Percentiles rank a stretch among this genome's conserved stretches.
Evolutionary conservation across 176 grass and related monocot species (phyloP).

Genomic region (Neostapfia colusana): DNA sequence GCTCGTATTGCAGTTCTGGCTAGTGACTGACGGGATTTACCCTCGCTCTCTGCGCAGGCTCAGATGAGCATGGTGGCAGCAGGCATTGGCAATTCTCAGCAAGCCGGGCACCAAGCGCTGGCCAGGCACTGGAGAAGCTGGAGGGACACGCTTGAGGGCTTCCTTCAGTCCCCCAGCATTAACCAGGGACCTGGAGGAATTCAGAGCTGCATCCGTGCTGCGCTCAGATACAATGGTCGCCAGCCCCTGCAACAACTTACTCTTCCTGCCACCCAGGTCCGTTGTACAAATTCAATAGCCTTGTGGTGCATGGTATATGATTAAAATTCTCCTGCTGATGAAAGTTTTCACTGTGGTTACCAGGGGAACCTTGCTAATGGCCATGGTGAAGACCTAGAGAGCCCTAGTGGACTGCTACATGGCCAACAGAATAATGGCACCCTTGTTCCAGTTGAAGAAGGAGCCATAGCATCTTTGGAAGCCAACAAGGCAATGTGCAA

Average conservation of each 20-base stretch:
- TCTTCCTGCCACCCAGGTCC: neutral
- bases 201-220: constrained; percentile 62
- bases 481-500: constrained; percentile 65
- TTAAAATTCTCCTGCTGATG: neutral
- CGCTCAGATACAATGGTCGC: constrained; percentile 49
- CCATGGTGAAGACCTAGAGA: constrained; percentile 23
- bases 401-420: constrained; percentile 22
- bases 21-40: neutral
- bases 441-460: constrained; percentile 34
- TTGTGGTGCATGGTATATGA: neutral
- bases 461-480: constrained; percentile 32
- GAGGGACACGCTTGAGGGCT: constrained; percentile 61
- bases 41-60: constrained; percentile 5
- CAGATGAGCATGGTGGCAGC: neutral
- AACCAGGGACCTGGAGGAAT: constrained; percentile 63
- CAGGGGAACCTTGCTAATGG: constrained; percentile 47
- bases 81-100: neutral
- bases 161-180: constrained; percentile 41
- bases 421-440: neutral
- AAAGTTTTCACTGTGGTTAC: constrained; percentile 11
- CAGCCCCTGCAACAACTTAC: constrained; percentile 26
- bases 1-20: neutral
- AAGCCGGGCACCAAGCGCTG: neutral
- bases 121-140: constrained; percentile 61
- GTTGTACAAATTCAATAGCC: neutral